Base-by-base conservation (phyloP, 1,284 basidiomycete genomes). In the Pyrrhoderma lamaoense region DNA sequence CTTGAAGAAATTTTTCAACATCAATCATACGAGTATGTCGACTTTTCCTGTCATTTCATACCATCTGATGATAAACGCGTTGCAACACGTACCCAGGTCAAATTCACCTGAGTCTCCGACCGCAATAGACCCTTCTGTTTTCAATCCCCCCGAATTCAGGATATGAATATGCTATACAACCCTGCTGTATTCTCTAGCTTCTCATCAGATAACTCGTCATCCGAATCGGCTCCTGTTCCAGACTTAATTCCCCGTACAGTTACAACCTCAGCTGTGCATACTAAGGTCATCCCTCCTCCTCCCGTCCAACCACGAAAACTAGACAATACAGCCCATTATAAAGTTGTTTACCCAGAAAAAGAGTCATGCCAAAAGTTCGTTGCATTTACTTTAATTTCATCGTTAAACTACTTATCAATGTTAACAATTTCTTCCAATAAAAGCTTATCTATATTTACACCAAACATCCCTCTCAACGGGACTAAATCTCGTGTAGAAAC, bases 401-500 rank as follows among this genome's bases (percentile, higher is more conserved):
- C 40, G 16, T 22, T 13, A 27, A 35, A 8, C 3, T 38, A 38
- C 31, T 51, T 7, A 52, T 39, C 19, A 54, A 51, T 52, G 43
- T 39, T 18, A 50, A 27, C 37, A 36, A 45, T 50, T 56, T 27
- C 56, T 56, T 39, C 54, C 42, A 31, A 5, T 11, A 55, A 9
- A 56, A 89, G 85, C 60, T 76, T 89, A 52, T 76, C 83, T 22
- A 83, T 91, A 58, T 72, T 92, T 63, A 82, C 93, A 35, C 86
- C 92, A 37, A 91, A 84, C 60, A 80, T 96, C 39, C 90, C 92
- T 8, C 77, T 83, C 58, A 70, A 73, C 37, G 93, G 92, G 22
- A 87, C 92, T n/a, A 94, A 95, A 68, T 93, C 89, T 46, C 80
- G 93, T 21, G 93, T 96, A 19, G 93, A 96, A 67, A 96, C 93